Evolutionary conservation across 2,329 filamentous ascomycete species (phyloP), one percentile per base, ranked within the genome.

Genomic region (Alternaria infectoria): DNA sequence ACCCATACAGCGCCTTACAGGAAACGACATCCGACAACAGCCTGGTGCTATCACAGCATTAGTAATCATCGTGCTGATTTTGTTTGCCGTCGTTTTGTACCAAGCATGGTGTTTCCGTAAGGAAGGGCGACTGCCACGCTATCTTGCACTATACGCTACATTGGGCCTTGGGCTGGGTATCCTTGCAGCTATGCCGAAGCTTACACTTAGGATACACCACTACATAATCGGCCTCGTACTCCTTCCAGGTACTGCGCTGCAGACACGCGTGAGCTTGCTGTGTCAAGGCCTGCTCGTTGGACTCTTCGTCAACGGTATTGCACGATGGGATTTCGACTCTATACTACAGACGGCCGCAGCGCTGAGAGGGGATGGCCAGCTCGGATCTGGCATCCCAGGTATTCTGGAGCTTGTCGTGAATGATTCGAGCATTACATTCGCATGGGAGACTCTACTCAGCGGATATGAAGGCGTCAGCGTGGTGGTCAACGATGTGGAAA

Each of bases 261-360:
- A 97, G 71, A 98, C 92, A 3, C 88, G 96, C 0, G 91, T 92
- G 0, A 91, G 90, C 2, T 84, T 98, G n/a, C 78, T 97, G 2
- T 97, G 93, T 73, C 95, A 98, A 78, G 96, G 96, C 6, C 82
- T 99, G 2, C 84, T 99, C 0, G 83, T 98, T 6, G 96, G 96
- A 0, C 86, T 98, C 0, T 98, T 97, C 79, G 89, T 97, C 81
- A 97, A 97, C 76, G 95, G 96, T 56, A 89, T 96, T 62, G 94
- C 94, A 5, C 87, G 95, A 43, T 98, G 96, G 96, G 93, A 93
- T 0, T 98, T 97, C 77, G 94, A 93, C 64, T 86, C 92, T 0
- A 88, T 98, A 45, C 86, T 98, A 15, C 91, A 99, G 81, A 98
- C 96, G 0, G 87, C 91, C 0, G 86, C 81, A 0, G 88, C 89